Percentiles rank a stretch among this genome's conserved stretches.
Evolutionary conservation across 108 stramenopile genomes (phyloP).

Genomic region (Nitzschia sp.): DNA sequence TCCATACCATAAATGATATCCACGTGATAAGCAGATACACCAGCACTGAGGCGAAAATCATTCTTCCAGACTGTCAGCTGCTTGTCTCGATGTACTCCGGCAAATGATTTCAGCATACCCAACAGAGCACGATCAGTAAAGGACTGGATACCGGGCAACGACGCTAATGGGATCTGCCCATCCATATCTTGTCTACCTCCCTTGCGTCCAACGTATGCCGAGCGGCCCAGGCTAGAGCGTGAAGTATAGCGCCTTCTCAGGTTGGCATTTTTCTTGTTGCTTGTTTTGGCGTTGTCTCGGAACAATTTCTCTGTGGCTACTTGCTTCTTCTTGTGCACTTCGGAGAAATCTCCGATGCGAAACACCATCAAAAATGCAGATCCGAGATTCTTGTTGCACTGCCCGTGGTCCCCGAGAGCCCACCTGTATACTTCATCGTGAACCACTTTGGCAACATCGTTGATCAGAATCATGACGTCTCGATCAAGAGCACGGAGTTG

Average conservation of each 20-base stretch:
- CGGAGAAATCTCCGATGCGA: constrained; percentile 78
- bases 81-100: constrained; percentile 73
- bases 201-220: constrained; percentile 10
- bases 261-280: constrained; percentile 2
- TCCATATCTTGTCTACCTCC: constrained; percentile 21
- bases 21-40: constrained; percentile 72
- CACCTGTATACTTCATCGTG: constrained; percentile 91
- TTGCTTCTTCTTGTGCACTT: constrained; percentile 71
- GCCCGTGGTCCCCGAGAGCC: constrained; percentile 85
- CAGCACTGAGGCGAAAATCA: constrained; percentile 78
- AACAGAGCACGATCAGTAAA: constrained; percentile 84
- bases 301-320: constrained; percentile 81
- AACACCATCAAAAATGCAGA: constrained; percentile 93
- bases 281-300: constrained; percentile 32
- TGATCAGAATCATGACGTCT: constrained; percentile 95
- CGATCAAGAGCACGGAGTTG: constrained; percentile 82
- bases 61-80: constrained; percentile 61
- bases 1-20: constrained; percentile 92
- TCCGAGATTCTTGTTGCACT: constrained; percentile 98
- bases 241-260: constrained; percentile 3
- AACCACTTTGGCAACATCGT: constrained; percentile 90
- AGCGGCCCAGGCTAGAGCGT: background rate
- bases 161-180: constrained; percentile 60
- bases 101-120: constrained; percentile 81
- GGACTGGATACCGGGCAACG: constrained; percentile 71